Evolutionary conservation across 2,329 filamentous ascomycete genomes (phyloP).

Genomic region (Talaromyces pinophilus): DNA sequence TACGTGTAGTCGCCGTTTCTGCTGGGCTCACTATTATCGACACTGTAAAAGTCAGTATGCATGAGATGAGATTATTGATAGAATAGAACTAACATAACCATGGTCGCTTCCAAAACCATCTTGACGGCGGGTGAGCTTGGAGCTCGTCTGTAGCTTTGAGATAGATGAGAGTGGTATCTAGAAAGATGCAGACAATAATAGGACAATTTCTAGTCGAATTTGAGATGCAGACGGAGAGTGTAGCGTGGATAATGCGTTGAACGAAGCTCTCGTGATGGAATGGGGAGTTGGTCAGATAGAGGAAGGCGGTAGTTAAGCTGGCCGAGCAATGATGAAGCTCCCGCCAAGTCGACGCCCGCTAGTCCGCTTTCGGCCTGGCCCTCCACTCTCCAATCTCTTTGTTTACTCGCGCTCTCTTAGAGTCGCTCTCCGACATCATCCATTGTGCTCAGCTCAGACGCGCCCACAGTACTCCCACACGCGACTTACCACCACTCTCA

Average conservation of each 20-base stretch:
- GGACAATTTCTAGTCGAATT: background rate
- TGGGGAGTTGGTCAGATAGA: background rate
- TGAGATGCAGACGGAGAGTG: background rate
- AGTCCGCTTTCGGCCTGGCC: background rate
- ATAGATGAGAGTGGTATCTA: background rate
- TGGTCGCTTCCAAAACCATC: slow-evolving; percentile 98
- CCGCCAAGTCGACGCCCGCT: slow-evolving; percentile 20
- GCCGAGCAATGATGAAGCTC: slow-evolving; percentile 8
- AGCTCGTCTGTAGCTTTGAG: slow-evolving; percentile 18
- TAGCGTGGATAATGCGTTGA: background rate
- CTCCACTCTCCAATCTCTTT: slow-evolving; percentile 8
- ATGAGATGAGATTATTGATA: no score
- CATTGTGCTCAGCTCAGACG: background rate
- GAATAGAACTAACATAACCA: slow-evolving; percentile 67
- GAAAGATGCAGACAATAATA: background rate
- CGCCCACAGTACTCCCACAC: slow-evolving; percentile 9
- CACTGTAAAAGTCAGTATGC: slow-evolving; percentile 48
- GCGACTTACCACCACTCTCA: slow-evolving; percentile 5
- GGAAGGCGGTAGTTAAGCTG: background rate
- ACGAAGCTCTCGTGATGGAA: slow-evolving; percentile 1
- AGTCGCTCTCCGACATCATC: slow-evolving; percentile 5
- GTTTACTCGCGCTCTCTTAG: background rate
- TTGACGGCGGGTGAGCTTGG: slow-evolving; percentile 52
- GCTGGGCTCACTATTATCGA: slow-evolving; percentile 98
- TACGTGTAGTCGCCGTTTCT: slow-evolving; percentile 88